Conservation (phyloP, 1,284 basidiomycete genomes). For the Puccinia coronata region DNA sequence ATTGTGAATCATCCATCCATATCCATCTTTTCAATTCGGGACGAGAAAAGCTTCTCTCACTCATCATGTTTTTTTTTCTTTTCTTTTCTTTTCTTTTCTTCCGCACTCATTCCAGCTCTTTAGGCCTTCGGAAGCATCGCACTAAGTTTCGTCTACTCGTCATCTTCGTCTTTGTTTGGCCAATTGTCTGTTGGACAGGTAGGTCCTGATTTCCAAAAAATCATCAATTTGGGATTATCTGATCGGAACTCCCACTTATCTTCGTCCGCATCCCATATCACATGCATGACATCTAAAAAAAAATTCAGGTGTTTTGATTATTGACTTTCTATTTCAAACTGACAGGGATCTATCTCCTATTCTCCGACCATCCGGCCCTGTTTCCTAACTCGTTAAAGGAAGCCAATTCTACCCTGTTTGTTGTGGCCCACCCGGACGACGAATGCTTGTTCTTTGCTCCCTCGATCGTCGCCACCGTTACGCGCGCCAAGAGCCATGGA, state of each 20-base stretch:
- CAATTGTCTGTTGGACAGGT: slow-evolving; percentile 29
- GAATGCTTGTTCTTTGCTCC: slow-evolving; percentile 91
- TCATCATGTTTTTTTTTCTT: not conserved
- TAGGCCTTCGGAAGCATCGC: slow-evolving; percentile 21
- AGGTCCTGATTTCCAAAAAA: not conserved
- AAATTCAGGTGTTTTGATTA: not conserved
- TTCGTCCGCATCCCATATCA: not conserved
- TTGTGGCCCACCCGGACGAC: slow-evolving; percentile 88
- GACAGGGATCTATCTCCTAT: slow-evolving; percentile 3
- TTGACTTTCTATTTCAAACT: not conserved
- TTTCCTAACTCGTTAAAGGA: slow-evolving; percentile 35
- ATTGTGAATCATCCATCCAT: not conserved
- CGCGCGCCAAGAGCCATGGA: slow-evolving; percentile 25
- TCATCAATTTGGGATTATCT: not conserved
- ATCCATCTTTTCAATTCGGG: not conserved
- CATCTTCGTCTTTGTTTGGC: slow-evolving; percentile 17
- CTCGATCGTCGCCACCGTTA: slow-evolving; percentile 62
- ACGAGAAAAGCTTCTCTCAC: not conserved
- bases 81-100: too few species aligned
- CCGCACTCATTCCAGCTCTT: not conserved
- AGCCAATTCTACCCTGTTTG: slow-evolving; percentile 63
- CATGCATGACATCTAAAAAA: not conserved
- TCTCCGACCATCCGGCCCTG: slow-evolving; percentile 28
- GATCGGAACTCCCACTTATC: not conserved
- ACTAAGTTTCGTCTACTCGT: slow-evolving; percentile 25